Base-by-base conservation (phyloP, 176 grass and related monocot species). In the Triticum urartu region DNA sequence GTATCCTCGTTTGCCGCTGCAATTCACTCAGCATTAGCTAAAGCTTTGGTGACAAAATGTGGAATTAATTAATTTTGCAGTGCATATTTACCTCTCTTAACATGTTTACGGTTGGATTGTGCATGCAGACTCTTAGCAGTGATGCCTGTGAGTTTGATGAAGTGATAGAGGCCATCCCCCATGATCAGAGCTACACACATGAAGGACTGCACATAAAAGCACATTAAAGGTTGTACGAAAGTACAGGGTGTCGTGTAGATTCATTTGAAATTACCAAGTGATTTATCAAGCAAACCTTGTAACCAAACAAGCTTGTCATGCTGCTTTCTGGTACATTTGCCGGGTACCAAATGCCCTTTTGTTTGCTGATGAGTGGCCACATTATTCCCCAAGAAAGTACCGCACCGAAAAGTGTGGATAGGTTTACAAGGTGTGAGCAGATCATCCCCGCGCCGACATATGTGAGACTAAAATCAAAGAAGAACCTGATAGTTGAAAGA, bases 101-200 rank as follows among this genome's bases (percentile, higher is more conserved):
- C 25, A 75, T 68, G 67, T 61, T 80, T 91, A 22, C 10, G n/a
- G 32, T 45, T 87, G 56, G 88, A 77, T 81, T 70, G 81, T n/a
- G 77, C 39, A 52, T 88, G 81, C 64, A 98, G 21, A 69, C 36
- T 93, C 74, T 81, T 93, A 28, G 81, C 67, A 25, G 87, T 95
- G 65, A 90, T 90, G 74, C 40, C 34, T 5, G 84, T 18, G 84
- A 98, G 79, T 85, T 98, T 95, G 22, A 89, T 72, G 86, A 98
- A 95, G 77, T 95, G 90, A 81, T 98, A 98, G 26, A 98, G 80
- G 14, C 95, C 95, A 81, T 98, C 95, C 65, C 95, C 95, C 59
- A 93, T 79, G 21, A 98, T 98, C 81, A 98, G 83, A 85, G 93
- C 91, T 64, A 98, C 75, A 77, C 93, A 90, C 24, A 95, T 81